Percentiles rank a stretch among this genome's conserved stretches.
phyloP scores from a whole-genome alignment of 169 alveolate species.

The Cryptosporidium viatorum region DNA sequence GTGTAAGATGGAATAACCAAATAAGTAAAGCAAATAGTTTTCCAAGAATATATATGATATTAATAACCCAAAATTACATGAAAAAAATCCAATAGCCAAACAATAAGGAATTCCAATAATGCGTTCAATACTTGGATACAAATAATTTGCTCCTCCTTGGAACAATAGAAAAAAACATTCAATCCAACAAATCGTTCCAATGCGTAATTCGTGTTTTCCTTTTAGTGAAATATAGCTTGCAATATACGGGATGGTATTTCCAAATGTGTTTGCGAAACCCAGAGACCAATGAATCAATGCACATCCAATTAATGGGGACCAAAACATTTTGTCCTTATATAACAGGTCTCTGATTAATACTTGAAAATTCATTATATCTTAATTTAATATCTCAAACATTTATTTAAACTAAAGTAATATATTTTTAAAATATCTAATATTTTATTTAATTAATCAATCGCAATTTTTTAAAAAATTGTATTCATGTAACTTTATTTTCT shows the following conservation, averaged over 20 bases:
- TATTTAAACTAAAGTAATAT: background rate
- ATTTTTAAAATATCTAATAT: background rate
- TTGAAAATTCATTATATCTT: background rate
- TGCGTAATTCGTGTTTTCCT: constrained; percentile 6
- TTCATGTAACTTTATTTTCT: background rate
- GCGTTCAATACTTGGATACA: background rate
- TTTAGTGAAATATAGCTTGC: constrained; percentile 47
- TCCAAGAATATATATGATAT: constrained; percentile 23
- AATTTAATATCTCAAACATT: background rate
- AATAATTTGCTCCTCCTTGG: constrained; percentile 58
- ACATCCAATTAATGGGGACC: constrained; percentile 54
- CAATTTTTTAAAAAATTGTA: background rate
- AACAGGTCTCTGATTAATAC: background rate
- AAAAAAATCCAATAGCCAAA: constrained; percentile 33
- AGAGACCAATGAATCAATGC: constrained; percentile 69
- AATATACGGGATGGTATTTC: constrained; percentile 59
- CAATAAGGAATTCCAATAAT: background rate
- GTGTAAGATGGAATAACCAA: constrained; percentile 29
- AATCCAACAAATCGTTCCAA: constrained; percentile 58
- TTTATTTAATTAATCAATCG: background rate
- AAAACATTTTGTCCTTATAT: constrained; percentile 7
- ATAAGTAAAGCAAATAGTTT: constrained; percentile 10
- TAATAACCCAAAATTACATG: constrained; percentile 8
- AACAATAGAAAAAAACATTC: constrained; percentile 46
- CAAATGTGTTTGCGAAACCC: constrained; percentile 57